Conservation (phyloP, 2,329 filamentous ascomycete genomes). For the Aspergillus ustus region DNA sequence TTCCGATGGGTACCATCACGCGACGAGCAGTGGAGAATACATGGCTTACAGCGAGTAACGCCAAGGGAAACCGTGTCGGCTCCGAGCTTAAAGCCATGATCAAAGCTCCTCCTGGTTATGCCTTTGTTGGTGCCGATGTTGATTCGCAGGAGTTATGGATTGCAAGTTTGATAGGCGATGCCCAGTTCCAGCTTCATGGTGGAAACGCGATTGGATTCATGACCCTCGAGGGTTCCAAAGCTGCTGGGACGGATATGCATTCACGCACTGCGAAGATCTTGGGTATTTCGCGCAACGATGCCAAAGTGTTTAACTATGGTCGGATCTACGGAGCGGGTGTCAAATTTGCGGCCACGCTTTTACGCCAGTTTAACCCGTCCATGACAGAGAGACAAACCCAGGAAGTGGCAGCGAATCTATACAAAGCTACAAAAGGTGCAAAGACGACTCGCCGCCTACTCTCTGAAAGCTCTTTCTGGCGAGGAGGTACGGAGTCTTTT, state of each 20-base stretch:
- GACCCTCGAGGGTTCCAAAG: conserved; percentile 95
- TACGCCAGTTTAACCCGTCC: conserved; percentile 89
- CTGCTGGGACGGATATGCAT: conserved; percentile 90
- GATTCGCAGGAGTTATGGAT: conserved; percentile 99
- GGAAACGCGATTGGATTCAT: conserved; percentile 98
- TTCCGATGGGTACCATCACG: conserved; percentile 98
- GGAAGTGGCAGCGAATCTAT: conserved; percentile 77
- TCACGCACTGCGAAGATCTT: conserved; percentile 90
- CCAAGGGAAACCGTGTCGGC: conserved; percentile 92
- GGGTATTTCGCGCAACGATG: conserved; percentile 91
- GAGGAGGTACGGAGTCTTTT: conserved; percentile 93
- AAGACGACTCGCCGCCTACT: conserved; percentile 78
- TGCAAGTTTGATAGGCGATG: conserved; percentile 90
- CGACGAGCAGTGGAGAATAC: conserved; percentile 94
- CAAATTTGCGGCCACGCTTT: conserved; percentile 86
- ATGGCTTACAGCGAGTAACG: conserved; percentile 97
- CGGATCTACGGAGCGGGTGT: conserved; percentile 97
- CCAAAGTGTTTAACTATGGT: conserved; percentile 98
- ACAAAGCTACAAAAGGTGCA: conserved; percentile 85
- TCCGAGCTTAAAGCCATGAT: conserved; percentile 98
- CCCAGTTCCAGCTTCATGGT: conserved; percentile 91
- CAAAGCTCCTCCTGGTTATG: conserved; percentile 84
- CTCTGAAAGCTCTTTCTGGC: conserved; percentile 82
- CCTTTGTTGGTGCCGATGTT: conserved; percentile 94
- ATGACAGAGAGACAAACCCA: conserved; percentile 79